A percentile compares a stretch with the other conserved stretches of the same genome.
phyloP scores from a whole-genome alignment of 164 flowering plant species.

The Buxus sempervirens region DNA sequence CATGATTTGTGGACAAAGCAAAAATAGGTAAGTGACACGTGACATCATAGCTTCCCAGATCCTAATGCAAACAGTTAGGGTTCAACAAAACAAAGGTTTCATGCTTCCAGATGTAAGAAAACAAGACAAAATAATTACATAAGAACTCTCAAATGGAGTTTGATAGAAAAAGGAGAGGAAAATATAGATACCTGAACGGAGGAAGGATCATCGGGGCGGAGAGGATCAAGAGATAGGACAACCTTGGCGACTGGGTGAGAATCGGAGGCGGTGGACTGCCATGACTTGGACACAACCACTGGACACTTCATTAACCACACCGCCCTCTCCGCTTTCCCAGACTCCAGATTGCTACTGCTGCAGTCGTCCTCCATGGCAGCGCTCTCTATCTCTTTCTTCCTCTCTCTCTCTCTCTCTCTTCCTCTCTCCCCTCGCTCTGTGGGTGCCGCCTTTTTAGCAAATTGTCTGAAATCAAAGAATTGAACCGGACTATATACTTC shows the following conservation, averaged over 20 bases:
- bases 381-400: background rate
- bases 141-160: too few species aligned
- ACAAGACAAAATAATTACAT: background rate
- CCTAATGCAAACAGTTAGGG: background rate
- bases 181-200: slow-evolving; percentile 35
- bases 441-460: too few species aligned
- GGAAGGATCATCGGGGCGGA: slow-evolving; percentile 42
- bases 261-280: slow-evolving; percentile 39
- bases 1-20: background rate
- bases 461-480: too few species aligned
- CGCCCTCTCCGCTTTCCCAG: slow-evolving; percentile 48
- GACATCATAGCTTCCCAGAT: background rate
- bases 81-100: background rate
- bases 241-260: slow-evolving; percentile 51
- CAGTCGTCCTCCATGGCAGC: background rate
- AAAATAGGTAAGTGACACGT: too few species aligned
- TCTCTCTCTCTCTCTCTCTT: too few species aligned
- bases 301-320: slow-evolving; percentile 86
- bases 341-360: slow-evolving; percentile 31
- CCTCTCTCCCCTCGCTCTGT: too few species aligned
- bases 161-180: background rate
- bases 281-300: slow-evolving; percentile 41
- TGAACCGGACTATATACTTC: too few species aligned
- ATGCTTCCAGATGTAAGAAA: background rate
- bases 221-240: slow-evolving; percentile 61